These are phyloP conservation scores for Pseudogymnoascus sp. DNA, from an alignment of 2,329 filamentous ascomycete genomes.

Conservation along the genomic window DNA sequence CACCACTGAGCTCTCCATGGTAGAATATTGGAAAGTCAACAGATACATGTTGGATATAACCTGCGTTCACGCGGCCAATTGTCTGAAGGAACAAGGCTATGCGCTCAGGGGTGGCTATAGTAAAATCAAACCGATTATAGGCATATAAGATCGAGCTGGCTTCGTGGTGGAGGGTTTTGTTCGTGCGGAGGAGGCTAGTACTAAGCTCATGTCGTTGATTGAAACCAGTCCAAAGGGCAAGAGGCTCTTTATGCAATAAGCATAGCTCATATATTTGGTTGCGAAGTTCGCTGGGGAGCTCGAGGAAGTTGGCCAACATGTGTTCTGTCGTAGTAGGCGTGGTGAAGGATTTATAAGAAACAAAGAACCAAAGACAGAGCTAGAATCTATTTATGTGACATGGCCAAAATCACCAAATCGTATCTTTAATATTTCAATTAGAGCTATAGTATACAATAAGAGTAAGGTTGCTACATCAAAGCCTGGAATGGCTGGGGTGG, in stretches of 20 bases:
- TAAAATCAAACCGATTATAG: conserved; percentile 21
- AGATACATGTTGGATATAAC: conserved; percentile 15
- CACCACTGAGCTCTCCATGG: conserved; percentile 12
- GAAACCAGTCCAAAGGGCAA: conserved; percentile 6
- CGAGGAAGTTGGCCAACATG: conserved; percentile 12
- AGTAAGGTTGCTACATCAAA: too few species aligned
- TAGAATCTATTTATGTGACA: too few species aligned
- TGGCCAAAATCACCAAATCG: too few species aligned
- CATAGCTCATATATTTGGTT: conserved; percentile 11
- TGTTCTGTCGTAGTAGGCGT: neutral
- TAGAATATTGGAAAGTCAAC: conserved; percentile 17
- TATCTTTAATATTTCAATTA: too few species aligned
- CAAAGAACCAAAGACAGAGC: too few species aligned
- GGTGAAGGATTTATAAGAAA: too few species aligned
- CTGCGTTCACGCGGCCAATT: conserved; percentile 20
- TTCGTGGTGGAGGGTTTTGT: conserved; percentile 21
- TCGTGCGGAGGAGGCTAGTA: conserved; percentile 16
- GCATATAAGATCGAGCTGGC: conserved; percentile 20
- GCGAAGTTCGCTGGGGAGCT: conserved; percentile 13
- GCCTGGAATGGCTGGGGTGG: too few species aligned
- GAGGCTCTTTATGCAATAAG: conserved; percentile 9
- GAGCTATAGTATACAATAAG: too few species aligned
- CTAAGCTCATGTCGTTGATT: neutral
- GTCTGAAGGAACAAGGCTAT: conserved; percentile 18
- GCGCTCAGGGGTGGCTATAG: neutral